Evolutionary conservation across 2,329 filamentous ascomycete genomes (phyloP).

Genomic region (Macrophomina tecta): DNA sequence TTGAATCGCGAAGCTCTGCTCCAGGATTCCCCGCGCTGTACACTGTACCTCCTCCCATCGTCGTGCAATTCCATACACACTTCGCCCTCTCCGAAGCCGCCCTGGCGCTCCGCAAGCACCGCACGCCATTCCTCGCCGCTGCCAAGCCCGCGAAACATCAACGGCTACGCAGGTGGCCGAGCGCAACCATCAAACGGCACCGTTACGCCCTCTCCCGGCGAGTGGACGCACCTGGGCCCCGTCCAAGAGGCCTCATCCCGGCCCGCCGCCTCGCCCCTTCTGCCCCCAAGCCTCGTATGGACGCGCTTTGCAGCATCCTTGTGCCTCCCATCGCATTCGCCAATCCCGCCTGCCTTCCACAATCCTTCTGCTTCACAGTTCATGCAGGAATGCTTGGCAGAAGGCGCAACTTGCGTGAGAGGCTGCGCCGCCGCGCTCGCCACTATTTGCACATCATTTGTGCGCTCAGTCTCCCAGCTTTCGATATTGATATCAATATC

Average conservation of each 20-base stretch:
- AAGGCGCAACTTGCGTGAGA: background rate
- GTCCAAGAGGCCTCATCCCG: too few species aligned
- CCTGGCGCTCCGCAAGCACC: background rate
- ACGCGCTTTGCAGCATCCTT: background rate
- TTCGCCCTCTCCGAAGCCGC: background rate
- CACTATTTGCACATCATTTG: background rate
- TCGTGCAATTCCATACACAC: background rate
- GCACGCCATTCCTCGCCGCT: background rate
- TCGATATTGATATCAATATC: background rate
- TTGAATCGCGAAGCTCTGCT: background rate
- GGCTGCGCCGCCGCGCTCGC: background rate
- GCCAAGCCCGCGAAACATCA: background rate
- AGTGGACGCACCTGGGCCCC: background rate
- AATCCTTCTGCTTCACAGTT: conserved; percentile 2
- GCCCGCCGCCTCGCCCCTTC: background rate
- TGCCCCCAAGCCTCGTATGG: conserved; percentile 1
- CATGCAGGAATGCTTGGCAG: conserved; percentile 17
- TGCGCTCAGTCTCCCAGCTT: background rate
- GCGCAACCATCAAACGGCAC: conserved; percentile 18
- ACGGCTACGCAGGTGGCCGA: background rate
- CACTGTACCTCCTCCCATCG: background rate
- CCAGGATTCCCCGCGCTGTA: background rate
- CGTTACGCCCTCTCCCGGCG: conserved; percentile 7
- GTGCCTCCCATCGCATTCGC: conserved; percentile 1
- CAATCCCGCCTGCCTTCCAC: background rate